Base-by-base conservation (phyloP, 2,329 filamentous ascomycete species). In the Ophiostoma sp. region DNA sequence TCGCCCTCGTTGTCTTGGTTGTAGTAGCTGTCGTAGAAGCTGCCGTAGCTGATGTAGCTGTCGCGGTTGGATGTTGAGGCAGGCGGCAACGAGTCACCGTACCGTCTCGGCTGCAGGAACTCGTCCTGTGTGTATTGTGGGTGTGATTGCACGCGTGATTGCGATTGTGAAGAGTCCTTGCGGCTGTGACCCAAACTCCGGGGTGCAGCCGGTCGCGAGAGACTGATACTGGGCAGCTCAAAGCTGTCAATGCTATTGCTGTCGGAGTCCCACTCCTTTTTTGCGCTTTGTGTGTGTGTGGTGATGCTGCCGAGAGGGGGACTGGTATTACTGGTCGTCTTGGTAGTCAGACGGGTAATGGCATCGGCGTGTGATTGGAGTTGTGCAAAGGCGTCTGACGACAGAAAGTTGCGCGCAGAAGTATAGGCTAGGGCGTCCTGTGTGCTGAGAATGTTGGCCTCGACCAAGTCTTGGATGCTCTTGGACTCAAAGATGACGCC, bases 161-260 rank as follows among this genome's bases (percentile, higher is more conserved):
- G 27, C 27, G 27, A 31, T 33, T 62, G 57, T 36, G 60, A 20
- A 15, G 60, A 1, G 31, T 33, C 13, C 31, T 27, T 27, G 62
- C 23, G 62, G 39, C 36, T 48, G 54, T 35, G 27, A 3, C 27
- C 27, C 27, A 31, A 62, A 27, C 44, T 39, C 31, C 3, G 20
- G 11, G 27, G 27, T 64, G 39, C 64, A 35, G 65, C 52, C 7
- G 39, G 68, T 57, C 41, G 41, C 23, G 27, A 27, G 39, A 73
- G 69, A 66, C 71, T 68, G 44, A 71, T 72, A 27, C 57, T 71
- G 31, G 73, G 71, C 17, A 73, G 60, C n/a, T 72, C 73, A 66
- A 74, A 74, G 67, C 73, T 74, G 73, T 74, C 69, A n/a, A 72
- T 31, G 66, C 73, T 74, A 62, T 70, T 36, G 67, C 73, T 74